Evolutionary conservation across 345 rosid genomes (phyloP).

Genomic region (Trapa bicornis): DNA sequence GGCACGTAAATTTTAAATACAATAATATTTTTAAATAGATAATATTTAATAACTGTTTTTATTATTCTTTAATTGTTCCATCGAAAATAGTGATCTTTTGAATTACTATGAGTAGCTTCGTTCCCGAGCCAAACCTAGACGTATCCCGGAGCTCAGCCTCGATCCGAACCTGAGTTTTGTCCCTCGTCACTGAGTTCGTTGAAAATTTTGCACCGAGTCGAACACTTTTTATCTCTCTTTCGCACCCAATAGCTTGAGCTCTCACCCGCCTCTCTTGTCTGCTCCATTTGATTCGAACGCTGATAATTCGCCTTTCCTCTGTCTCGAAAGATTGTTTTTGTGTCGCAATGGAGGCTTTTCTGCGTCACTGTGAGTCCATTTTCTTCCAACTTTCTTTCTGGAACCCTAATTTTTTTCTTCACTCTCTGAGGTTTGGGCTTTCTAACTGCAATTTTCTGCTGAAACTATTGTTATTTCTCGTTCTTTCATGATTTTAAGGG

Average conservation of each 20-base stretch:
- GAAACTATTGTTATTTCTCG: neutral
- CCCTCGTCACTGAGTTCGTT: slow-evolving; percentile 1
- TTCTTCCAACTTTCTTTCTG: neutral
- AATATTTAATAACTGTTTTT: too few relatives aligned
- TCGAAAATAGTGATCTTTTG: too few relatives aligned
- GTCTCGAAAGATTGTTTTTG: neutral
- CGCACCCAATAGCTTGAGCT: neutral
- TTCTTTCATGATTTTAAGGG: neutral
- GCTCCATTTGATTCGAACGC: neutral
- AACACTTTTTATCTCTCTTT: slow-evolving; percentile 6
- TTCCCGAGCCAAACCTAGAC: neutral
- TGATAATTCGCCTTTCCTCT: neutral
- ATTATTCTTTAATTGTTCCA: too few relatives aligned
- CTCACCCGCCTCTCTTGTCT: neutral
- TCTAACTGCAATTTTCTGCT: neutral
- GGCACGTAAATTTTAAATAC: too few relatives aligned
- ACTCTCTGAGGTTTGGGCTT: neutral
- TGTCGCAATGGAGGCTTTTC: slow-evolving; percentile 3
- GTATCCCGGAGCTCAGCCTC: neutral
- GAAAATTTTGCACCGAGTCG: slow-evolving; percentile 6
- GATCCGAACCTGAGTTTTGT: neutral
- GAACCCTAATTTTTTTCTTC: neutral
- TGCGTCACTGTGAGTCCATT: slow-evolving; percentile 1
- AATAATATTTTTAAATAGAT: too few relatives aligned
- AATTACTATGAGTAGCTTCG: neutral